Conservation (phyloP, 2,329 filamentous ascomycete species). For the Cordyceps cateniannulata region DNA sequence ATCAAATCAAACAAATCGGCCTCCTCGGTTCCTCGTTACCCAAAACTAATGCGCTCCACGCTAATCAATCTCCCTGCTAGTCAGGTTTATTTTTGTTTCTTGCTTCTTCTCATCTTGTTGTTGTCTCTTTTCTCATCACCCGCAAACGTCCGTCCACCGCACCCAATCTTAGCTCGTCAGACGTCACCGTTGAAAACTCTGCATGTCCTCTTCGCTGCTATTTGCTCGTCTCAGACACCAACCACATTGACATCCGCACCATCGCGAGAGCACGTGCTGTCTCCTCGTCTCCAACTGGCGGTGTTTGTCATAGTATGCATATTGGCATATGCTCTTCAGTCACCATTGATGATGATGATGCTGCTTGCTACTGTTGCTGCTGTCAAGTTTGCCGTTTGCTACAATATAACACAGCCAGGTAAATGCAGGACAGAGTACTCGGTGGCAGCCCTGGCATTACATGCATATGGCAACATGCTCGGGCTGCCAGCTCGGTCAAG, state of each 20-base stretch:
- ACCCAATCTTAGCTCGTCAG: neutral
- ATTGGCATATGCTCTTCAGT: neutral
- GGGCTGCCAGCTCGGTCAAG: neutral
- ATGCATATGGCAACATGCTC: neutral
- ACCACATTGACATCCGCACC: conserved; percentile 3
- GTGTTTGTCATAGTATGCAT: neutral
- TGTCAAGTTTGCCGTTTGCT: too few relatives aligned
- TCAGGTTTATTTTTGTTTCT: neutral
- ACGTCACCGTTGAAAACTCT: neutral
- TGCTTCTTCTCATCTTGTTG: neutral
- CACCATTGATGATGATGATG: neutral
- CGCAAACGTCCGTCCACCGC: neutral
- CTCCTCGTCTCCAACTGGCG: neutral
- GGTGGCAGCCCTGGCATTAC: neutral
- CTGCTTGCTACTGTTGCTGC: too few relatives aligned
- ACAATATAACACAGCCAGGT: too few relatives aligned
- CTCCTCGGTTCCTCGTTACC: too few relatives aligned
- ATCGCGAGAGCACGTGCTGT: neutral
- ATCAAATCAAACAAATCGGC: too few relatives aligned
- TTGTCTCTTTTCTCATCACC: neutral
- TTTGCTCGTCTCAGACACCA: neutral
- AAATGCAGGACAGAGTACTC: too few relatives aligned
- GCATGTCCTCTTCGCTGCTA: neutral
- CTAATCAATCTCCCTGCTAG: neutral
- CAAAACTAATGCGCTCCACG: neutral